Conservation (phyloP, 169 alveolate species). For the Eimeria necatrix region DNA sequence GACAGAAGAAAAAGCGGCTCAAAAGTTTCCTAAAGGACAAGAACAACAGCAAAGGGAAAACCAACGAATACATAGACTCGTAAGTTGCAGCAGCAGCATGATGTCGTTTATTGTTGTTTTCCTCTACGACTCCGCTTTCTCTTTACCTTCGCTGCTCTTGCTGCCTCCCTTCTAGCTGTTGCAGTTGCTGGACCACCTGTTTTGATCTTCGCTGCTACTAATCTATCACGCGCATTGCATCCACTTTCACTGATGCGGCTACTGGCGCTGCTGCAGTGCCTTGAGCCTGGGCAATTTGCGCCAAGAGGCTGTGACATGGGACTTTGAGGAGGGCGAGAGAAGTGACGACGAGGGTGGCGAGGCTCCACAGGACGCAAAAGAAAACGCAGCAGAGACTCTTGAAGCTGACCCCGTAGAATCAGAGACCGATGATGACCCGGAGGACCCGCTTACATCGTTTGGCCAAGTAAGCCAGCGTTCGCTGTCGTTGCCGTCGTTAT, state of each 20-base stretch:
- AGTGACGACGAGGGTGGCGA: constrained; percentile 81
- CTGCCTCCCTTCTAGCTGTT: neutral
- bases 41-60: neutral
- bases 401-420: constrained; percentile 60
- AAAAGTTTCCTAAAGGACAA: constrained; percentile 44
- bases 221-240: neutral
- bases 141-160: neutral
- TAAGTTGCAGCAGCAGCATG: neutral
- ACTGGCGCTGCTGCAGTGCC: constrained; percentile 73
- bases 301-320: constrained; percentile 78
- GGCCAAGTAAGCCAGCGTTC: neutral
- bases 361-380: constrained; percentile 66
- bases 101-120: neutral
- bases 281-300: constrained; percentile 65
- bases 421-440: constrained; percentile 7
- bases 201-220: neutral
- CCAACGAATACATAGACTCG: constrained; percentile 73
- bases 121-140: neutral
- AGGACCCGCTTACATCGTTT: constrained; percentile 36
- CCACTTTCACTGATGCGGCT: neutral
- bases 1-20: constrained; percentile 53
- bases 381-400: constrained; percentile 22
- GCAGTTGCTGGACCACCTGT: neutral
- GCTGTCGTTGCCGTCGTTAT: neutral
- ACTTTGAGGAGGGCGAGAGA: constrained; percentile 76